These are phyloP conservation scores for Peronospora destructor DNA, from an alignment of 352 stramenopile genomes.

Conservation along the genomic window DNA sequence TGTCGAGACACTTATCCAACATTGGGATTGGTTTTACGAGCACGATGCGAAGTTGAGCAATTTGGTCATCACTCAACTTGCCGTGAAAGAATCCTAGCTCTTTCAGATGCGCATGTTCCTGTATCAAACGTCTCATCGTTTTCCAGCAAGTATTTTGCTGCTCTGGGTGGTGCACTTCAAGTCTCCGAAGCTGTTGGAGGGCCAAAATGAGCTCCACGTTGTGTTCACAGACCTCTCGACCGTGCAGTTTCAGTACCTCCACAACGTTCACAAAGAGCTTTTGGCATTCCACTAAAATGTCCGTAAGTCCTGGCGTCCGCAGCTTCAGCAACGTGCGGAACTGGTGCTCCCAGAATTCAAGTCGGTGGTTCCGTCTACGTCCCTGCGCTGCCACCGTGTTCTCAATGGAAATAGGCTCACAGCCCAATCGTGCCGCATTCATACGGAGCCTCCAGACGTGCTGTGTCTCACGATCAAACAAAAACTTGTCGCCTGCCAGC, in stretches of 20 bases:
- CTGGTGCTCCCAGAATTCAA: constrained; percentile 54
- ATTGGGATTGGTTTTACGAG: constrained; percentile 13
- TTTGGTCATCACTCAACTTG: constrained; percentile 39
- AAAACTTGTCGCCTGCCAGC: constrained; percentile 21
- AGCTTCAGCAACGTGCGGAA: constrained; percentile 43
- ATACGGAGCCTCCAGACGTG: constrained; percentile 25
- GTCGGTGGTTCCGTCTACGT: constrained; percentile 32
- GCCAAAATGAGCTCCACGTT: constrained; percentile 41
- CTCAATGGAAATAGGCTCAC: constrained; percentile 9
- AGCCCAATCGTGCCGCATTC: constrained; percentile 11
- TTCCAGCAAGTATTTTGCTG: constrained; percentile 46
- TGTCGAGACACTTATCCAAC: constrained; percentile 10
- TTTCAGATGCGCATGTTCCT: constrained; percentile 24
- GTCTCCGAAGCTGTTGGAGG: constrained; percentile 36
- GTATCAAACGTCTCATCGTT: constrained; percentile 34
- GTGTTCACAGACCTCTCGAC: constrained; percentile 44
- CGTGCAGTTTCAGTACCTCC: constrained; percentile 49
- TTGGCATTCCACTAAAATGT: constrained; percentile 4
- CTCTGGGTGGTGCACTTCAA: constrained; percentile 74
- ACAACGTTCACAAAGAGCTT: constrained; percentile 56
- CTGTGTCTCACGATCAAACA: constrained; percentile 38
- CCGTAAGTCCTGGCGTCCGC: constrained; percentile 13
- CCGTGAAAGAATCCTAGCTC: constrained; percentile 73
- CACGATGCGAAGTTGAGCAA: constrained; percentile 34
- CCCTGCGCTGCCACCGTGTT: constrained; percentile 11